These are phyloP conservation scores for Hypomontagnella monticulosa DNA, from an alignment of 495 filamentous ascomycete genomes.

Conservation along the genomic window DNA sequence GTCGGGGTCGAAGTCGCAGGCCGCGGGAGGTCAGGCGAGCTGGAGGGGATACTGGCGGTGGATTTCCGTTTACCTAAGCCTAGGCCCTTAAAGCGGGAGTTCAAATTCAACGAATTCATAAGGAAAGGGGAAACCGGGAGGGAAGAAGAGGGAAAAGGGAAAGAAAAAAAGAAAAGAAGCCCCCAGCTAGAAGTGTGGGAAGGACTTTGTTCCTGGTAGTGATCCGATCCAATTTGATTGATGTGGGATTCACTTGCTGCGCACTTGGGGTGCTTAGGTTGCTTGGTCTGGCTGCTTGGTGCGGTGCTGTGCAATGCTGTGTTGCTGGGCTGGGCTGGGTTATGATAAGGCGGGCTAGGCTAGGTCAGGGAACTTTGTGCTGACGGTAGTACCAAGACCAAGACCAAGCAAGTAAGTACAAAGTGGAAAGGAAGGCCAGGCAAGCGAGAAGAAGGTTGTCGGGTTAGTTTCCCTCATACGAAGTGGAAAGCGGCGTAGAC, in stretches of 20 bases:
- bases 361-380: slow-evolving; percentile 28
- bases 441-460: not conserved
- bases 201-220: slow-evolving; percentile 27
- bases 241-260: slow-evolving; percentile 22
- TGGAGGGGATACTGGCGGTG: slow-evolving; percentile 55
- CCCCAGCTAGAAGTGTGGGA: slow-evolving; percentile 23
- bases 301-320: no score
- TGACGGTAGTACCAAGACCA: slow-evolving; percentile 24
- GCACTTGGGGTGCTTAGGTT: not conserved
- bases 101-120: slow-evolving; percentile 73
- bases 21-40: slow-evolving; percentile 48
- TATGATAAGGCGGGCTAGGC: slow-evolving; percentile 36
- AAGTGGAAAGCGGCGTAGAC: no score
- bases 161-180: slow-evolving; percentile 26
- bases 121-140: slow-evolving; percentile 45
- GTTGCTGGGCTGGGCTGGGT: slow-evolving; percentile 10
- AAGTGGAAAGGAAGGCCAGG: slow-evolving; percentile 2
- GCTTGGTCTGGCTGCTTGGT: no score
- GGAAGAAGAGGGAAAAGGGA: slow-evolving; percentile 41
- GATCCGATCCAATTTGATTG: slow-evolving; percentile 17
- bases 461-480: no score
- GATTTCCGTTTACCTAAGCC: slow-evolving; percentile 66
- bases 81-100: slow-evolving; percentile 68
- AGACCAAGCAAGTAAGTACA: slow-evolving; percentile 14
- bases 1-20: slow-evolving; percentile 53